Percentiles rank a stretch among this genome's conserved stretches.
Conservation (phyloP, 805 yeast species). For the Teunomyces kruisii region DNA sequence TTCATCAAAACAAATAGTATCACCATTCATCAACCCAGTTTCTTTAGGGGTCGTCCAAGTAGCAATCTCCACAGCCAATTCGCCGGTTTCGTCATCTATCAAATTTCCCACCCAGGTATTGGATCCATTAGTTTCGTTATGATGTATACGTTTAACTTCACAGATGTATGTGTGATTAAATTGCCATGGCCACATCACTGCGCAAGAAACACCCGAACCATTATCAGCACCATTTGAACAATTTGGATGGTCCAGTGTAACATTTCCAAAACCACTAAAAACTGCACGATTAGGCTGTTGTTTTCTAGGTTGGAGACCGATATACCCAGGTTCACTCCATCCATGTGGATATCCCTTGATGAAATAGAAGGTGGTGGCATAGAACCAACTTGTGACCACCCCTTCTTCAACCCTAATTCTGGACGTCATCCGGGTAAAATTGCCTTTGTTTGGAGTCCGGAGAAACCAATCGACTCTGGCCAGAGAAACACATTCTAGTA, state of each 20-base stretch:
- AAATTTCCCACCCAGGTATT: slow-evolving; percentile 2
- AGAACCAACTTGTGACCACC: background rate
- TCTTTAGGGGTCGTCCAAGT: background rate
- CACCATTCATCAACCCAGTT: background rate
- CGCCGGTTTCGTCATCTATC: slow-evolving; percentile 1
- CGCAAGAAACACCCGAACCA: slow-evolving; percentile 7
- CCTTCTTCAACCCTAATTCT: too few relatives aligned
- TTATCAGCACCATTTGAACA: slow-evolving; percentile 9
- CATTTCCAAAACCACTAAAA: slow-evolving; percentile 9
- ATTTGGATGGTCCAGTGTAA: slow-evolving; percentile 4
- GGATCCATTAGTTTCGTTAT: slow-evolving; percentile 2
- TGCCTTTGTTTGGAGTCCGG: too few relatives aligned
- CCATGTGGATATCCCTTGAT: background rate
- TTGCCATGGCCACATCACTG: slow-evolving; percentile 4
- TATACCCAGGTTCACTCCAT: background rate
- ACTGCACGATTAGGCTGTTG: background rate
- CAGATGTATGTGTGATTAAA: slow-evolving; percentile 2
- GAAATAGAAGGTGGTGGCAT: background rate
- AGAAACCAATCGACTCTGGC: too few relatives aligned
- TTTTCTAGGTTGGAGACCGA: slow-evolving; percentile 4
- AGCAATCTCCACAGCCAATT: background rate
- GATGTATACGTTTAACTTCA: background rate
- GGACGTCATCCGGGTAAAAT: too few relatives aligned
- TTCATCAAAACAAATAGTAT: background rate
- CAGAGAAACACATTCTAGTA: too few relatives aligned